These are phyloP conservation scores for Manihot esculenta DNA, from an alignment of 441 rosid genomes.

Conservation along the genomic window DNA sequence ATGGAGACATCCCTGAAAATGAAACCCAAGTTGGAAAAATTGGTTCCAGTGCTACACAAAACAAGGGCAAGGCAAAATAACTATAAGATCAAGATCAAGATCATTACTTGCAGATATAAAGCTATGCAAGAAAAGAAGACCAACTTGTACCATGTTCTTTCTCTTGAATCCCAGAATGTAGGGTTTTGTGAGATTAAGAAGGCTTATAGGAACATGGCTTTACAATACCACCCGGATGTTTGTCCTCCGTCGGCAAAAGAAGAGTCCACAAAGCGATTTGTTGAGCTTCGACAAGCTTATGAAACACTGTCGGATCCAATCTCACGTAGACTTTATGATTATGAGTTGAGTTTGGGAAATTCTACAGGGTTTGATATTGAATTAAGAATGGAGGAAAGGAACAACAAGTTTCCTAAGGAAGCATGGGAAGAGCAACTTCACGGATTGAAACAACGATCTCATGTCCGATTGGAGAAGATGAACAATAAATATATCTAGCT, in stretches of 20 bases:
- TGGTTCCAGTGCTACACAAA: neutral
- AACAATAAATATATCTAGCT: neutral
- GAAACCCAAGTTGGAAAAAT: neutral
- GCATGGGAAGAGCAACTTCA: slow-evolving; percentile 46
- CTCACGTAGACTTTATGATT: slow-evolving; percentile 35
- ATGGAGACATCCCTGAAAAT: slow-evolving; percentile 12
- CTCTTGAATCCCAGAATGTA: slow-evolving; percentile 34
- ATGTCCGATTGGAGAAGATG: slow-evolving; percentile 25
- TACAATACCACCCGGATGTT: slow-evolving; percentile 50
- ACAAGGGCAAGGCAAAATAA: slow-evolving; percentile 9
- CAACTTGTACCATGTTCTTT: slow-evolving; percentile 40
- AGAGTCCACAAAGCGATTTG: slow-evolving; percentile 40
- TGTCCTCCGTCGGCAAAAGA: slow-evolving; percentile 35
- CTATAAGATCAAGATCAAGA: neutral
- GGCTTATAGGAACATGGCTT: slow-evolving; percentile 51
- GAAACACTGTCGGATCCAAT: slow-evolving; percentile 47
- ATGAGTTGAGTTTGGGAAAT: slow-evolving; percentile 27
- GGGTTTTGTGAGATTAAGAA: slow-evolving; percentile 44
- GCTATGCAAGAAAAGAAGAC: neutral
- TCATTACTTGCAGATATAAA: slow-evolving; percentile 20
- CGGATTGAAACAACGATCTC: slow-evolving; percentile 32
- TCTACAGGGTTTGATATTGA: slow-evolving; percentile 6
- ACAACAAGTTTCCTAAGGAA: slow-evolving; percentile 16
- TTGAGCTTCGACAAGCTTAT: slow-evolving; percentile 47
- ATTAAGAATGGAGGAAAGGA: slow-evolving; percentile 6